phyloP scores from a whole-genome alignment of 2,329 filamentous ascomycete species.

The Zasmidium citrigriseum region DNA sequence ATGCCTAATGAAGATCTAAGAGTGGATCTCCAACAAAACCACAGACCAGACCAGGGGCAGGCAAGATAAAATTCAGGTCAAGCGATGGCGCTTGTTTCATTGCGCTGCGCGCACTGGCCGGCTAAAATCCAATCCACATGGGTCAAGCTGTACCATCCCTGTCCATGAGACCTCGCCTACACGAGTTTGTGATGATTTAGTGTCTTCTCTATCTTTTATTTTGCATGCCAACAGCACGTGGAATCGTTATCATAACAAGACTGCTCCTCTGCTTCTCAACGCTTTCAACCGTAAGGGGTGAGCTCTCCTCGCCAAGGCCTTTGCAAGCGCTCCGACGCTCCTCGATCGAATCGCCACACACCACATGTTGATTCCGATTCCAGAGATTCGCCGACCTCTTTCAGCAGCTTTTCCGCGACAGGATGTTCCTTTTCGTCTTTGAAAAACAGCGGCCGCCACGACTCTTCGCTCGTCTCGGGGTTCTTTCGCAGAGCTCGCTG shows the following conservation, averaged over 20 bases:
- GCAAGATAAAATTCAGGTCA: neutral
- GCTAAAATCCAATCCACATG: neutral
- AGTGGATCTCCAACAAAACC: neutral
- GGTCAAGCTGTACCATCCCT: neutral
- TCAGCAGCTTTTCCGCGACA: constrained; percentile 32
- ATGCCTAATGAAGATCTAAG: neutral
- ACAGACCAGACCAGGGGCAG: neutral
- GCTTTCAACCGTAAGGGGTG: constrained; percentile 30
- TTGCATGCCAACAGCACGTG: neutral
- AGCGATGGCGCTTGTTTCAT: neutral
- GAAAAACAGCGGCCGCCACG: constrained; percentile 46
- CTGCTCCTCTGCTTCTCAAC: neutral
- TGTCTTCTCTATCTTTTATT: neutral
- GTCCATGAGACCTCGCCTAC: neutral
- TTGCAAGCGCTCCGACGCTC: constrained; percentile 40
- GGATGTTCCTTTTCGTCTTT: constrained; percentile 29
- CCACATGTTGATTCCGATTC: constrained; percentile 66
- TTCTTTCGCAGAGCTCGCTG: constrained; percentile 46
- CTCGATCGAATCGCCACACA: constrained; percentile 66
- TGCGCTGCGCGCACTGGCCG: neutral
- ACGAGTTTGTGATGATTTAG: neutral
- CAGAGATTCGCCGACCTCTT: constrained; percentile 39
- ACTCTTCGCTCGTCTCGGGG: constrained; percentile 37
- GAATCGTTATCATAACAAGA: neutral
- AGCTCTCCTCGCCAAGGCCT: constrained; percentile 33